Evolutionary conservation across 306 rosid species (phyloP), one percentile per base, ranked within the genome.

Genomic region (Prinsepia uniflora): DNA sequence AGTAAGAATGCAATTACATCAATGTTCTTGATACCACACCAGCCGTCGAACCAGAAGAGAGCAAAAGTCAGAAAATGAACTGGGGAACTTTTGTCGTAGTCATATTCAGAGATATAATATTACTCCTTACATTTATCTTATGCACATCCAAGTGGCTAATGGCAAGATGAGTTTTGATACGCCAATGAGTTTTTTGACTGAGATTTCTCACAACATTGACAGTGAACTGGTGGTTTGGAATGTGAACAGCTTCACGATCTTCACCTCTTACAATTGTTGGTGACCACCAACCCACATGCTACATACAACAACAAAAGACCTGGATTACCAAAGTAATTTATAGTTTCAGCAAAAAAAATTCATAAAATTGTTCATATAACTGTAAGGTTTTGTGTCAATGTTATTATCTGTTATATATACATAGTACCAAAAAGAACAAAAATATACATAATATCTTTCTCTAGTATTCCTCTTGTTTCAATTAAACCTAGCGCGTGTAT

Each of bases 221-320:
- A 11, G 97, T 93, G 68, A 93, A 93, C 78, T 93, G 84, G 86
- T 93, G 98, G 86, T 93, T 93, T 69, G 98, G 98, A 77, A 93
- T 87, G 84, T 93, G 97, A 76, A 93, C 86, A 49, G 98, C 98
- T 86, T 93, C 98, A 76, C 98, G 92, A 73, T 90, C 96, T 87
- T 93, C 98, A 69, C 98, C 98, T 84, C 98, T 86, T 24, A 93
- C 76, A 71, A 93, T 83, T 62, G 98, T 94, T 11, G 98, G 97
- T 30, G 98, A 94, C 97, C 98, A 94, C 98, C 98, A 94, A 55
- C 98, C 98, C 74, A 94, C 97, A 73, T 94, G 97, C 98, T 94
- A 79, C 76, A 80, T 72, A 67, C 20, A 39, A 86, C 41, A 72
- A 80, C 63, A 76, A 68, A 72, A 60, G 65, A 30, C 61, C 45